Evolutionary conservation across 768 basidiomycete species (phyloP).

Genomic region (Collybia sp.): DNA sequence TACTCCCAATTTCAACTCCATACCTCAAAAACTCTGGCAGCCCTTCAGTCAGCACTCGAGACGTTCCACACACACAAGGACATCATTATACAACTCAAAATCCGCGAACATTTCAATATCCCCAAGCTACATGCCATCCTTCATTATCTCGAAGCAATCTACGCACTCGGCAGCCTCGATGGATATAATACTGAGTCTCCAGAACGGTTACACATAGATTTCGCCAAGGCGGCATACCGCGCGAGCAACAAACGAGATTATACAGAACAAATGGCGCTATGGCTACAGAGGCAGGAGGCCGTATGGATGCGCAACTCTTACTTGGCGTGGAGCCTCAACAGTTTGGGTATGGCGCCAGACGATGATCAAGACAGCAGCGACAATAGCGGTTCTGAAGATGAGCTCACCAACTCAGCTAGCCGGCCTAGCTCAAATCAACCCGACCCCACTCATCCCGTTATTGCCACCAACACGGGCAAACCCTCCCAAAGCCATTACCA

Average conservation of each 20-base stretch:
- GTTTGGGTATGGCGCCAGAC: background rate
- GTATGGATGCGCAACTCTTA: slow-evolving; percentile 7
- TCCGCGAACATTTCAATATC: slow-evolving; percentile 31
- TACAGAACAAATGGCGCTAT: slow-evolving; percentile 7
- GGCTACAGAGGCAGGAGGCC: slow-evolving; percentile 9
- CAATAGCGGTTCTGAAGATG: too few species aligned
- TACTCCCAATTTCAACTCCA: slow-evolving; percentile 22
- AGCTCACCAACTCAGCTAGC: slow-evolving; percentile 1
- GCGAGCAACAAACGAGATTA: slow-evolving; percentile 8
- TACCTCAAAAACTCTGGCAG: slow-evolving; percentile 16
- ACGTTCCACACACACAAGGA: slow-evolving; percentile 26
- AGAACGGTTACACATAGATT: slow-evolving; percentile 35
- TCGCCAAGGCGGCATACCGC: slow-evolving; percentile 22
- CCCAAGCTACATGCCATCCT: slow-evolving; percentile 27
- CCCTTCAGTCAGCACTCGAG: slow-evolving; percentile 14
- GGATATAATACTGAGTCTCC: slow-evolving; percentile 25
- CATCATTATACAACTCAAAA: slow-evolving; percentile 18
- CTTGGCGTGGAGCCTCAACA: slow-evolving; percentile 20
- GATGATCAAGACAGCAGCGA: too few species aligned
- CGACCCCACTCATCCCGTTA: background rate
- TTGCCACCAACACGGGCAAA: background rate
- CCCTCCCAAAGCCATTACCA: background rate
- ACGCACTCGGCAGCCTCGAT: slow-evolving; percentile 17
- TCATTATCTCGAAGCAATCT: slow-evolving; percentile 26
- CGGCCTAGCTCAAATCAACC: background rate